phyloP scores from a whole-genome alignment of 2,329 filamentous ascomycete genomes.

The Nectriaceae sp. region DNA sequence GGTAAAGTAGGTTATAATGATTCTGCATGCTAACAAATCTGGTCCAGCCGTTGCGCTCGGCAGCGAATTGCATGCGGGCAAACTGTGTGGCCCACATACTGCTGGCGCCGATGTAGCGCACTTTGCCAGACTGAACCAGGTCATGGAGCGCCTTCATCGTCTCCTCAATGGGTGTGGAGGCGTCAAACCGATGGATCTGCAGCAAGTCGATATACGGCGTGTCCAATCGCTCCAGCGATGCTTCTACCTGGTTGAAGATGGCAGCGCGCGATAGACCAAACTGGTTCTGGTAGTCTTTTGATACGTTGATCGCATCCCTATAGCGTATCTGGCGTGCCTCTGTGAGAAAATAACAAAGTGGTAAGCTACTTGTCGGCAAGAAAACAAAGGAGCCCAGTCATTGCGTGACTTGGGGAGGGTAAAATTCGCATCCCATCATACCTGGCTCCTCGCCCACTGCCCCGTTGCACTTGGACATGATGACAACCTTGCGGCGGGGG shows the following conservation, averaged over 20 bases:
- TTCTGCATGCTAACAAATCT: conserved; percentile 61
- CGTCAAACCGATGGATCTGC: conserved; percentile 54
- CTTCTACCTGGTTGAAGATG: not conserved
- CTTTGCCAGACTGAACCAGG: conserved; percentile 45
- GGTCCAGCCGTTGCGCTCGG: conserved; percentile 54
- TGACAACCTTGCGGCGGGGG: conserved; percentile 56
- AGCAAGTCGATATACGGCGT: conserved; percentile 58
- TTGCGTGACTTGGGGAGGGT: too few relatives aligned
- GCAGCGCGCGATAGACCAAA: not conserved
- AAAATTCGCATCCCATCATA: not conserved
- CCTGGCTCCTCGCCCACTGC: conserved; percentile 48
- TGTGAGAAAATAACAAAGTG: too few relatives aligned
- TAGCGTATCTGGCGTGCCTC: too few relatives aligned
- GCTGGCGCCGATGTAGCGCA: conserved; percentile 52
- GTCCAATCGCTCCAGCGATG: conserved; percentile 52
- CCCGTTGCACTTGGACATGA: conserved; percentile 58
- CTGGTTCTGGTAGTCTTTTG: not conserved
- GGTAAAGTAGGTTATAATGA: conserved; percentile 52
- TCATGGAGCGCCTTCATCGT: conserved; percentile 9
- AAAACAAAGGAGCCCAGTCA: too few relatives aligned
- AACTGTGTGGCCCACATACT: conserved; percentile 47
- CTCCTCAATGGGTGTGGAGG: conserved; percentile 18
- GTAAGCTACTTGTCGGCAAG: too few relatives aligned
- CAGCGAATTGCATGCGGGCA: conserved; percentile 48
- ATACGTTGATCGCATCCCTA: too few relatives aligned